These are phyloP conservation scores for Micromonas commoda DNA, from an alignment of 139 green algal species.

Conservation along the genomic window DNA sequence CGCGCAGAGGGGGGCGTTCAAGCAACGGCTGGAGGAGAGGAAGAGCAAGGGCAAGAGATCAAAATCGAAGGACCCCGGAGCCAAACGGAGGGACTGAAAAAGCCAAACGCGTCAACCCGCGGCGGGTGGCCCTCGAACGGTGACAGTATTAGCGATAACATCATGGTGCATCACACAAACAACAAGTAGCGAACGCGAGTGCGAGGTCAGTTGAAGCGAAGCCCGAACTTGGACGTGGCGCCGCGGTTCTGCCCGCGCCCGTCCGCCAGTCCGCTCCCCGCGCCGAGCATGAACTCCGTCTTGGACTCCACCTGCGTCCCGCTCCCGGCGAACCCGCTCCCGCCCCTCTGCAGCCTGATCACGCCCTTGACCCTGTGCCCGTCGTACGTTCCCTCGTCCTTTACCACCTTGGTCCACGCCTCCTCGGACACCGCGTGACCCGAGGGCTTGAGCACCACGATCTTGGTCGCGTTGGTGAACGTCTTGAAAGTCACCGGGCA, in stretches of 20 bases:
- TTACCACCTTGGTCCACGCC: conserved; percentile 16
- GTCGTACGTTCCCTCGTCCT: conserved; percentile 28
- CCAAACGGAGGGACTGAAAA: too few species aligned
- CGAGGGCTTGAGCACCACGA: conserved; percentile 74
- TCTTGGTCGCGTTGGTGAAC: conserved; percentile 69
- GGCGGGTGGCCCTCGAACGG: too few species aligned
- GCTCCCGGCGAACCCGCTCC: conserved; percentile 15
- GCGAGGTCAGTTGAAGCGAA: conserved; percentile 4
- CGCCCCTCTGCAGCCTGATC: conserved; percentile 20
- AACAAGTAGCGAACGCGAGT: too few species aligned
- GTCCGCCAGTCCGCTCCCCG: conserved; percentile 20
- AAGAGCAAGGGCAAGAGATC: too few species aligned
- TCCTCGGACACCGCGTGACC: conserved; percentile 38
- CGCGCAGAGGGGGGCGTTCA: neutral
- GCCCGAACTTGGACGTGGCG: conserved; percentile 12
- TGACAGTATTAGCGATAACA: too few species aligned
- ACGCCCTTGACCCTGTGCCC: conserved; percentile 28
- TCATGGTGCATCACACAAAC: too few species aligned
- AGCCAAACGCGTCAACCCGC: too few species aligned
- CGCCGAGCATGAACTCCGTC: conserved; percentile 11
- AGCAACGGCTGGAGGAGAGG: neutral
- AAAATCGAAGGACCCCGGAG: too few species aligned
- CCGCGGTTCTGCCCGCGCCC: conserved; percentile 15
- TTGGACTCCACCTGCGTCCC: conserved; percentile 28
- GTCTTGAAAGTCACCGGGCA: conserved; percentile 77